Base-by-base conservation (phyloP, 139 green algal species). In the Ostreobium quekettii region DNA sequence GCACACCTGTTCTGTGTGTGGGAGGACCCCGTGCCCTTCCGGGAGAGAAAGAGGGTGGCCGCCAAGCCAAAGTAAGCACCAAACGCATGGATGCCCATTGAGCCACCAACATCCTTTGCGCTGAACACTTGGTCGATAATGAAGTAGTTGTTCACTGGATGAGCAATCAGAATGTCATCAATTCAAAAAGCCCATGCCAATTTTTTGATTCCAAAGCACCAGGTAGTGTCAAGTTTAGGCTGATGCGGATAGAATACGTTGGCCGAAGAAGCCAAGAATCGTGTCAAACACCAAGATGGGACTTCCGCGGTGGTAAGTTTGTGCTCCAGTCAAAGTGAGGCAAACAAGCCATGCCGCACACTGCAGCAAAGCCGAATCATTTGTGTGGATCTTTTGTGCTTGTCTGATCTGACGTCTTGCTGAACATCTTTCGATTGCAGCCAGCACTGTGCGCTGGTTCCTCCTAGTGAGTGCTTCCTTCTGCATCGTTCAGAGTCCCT, bases 31-130 rank as follows among this genome's bases (percentile, higher is more conserved):
- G 48, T 37, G 11, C 47, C 47, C 33, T 64, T 35, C n/a, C n/a
- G n/a, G 15, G 69, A 49, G 0, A 82, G n/a, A 11, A 83, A 64
- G 42, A 74, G 33, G 28, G 48, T 60, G 11, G 73, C 72, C 31
- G 75, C 78, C 57, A 84, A 67, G 11, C 78, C 78, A 36, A 73
- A 84, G 36, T 72, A 83, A 1, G 78, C 78, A 4, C 78, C 78
- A 64, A 84, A 84, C 1, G 76, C 78, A 36, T 84, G 78, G 22
- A 84, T 79, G 0, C 64, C 74, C 6, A 84, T 80, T 59, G 48
- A 72, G 15, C 78, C 78, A 7, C 62, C 64, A 3, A 83, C 39
- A n/a, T n/a, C n/a, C n/a, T n/a, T n/a, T n/a, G n/a, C n/a, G n/a
- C n/a, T n/a, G n/a, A n/a, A n/a, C n/a, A n/a, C n/a, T n/a, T n/a